These are phyloP conservation scores for Tolypocladium endophyticum DNA, from an alignment of 2,329 filamentous ascomycete species.

Conservation along the genomic window DNA sequence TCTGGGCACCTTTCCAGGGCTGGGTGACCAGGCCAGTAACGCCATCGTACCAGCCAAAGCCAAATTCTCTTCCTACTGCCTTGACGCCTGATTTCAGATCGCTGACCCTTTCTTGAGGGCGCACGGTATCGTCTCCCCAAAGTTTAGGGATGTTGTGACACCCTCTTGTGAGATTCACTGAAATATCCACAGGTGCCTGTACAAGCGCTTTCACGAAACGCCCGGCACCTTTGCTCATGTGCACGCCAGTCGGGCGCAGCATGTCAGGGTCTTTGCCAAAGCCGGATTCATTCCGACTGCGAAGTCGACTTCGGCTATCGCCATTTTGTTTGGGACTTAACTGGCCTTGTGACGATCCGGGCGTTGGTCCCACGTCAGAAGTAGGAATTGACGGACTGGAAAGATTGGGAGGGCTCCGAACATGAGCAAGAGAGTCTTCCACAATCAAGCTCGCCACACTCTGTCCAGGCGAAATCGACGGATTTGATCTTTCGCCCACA, in stretches of 20 bases:
- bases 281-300: not conserved
- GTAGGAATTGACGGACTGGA: not conserved
- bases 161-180: not conserved
- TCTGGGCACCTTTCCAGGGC: not conserved
- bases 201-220: not conserved
- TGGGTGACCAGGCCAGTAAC: not conserved
- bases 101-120: not conserved
- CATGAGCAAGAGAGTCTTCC: not conserved
- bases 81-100: not conserved
- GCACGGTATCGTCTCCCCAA: not conserved
- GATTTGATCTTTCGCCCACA: not conserved
- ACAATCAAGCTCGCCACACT: not conserved
- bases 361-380: not conserved
- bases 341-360: not conserved
- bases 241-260: not conserved
- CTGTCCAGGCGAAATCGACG: not conserved
- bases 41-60: not conserved
- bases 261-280: not conserved
- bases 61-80: not conserved
- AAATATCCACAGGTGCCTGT: not conserved
- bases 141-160: not conserved
- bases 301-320: not conserved
- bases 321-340: not conserved
- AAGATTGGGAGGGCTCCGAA: not conserved
- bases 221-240: not conserved